A percentile compares a stretch with the other conserved stretches of the same genome.
Evolutionary conservation across 345 rosid genomes (phyloP).

Genomic region (Camelina laxa): DNA sequence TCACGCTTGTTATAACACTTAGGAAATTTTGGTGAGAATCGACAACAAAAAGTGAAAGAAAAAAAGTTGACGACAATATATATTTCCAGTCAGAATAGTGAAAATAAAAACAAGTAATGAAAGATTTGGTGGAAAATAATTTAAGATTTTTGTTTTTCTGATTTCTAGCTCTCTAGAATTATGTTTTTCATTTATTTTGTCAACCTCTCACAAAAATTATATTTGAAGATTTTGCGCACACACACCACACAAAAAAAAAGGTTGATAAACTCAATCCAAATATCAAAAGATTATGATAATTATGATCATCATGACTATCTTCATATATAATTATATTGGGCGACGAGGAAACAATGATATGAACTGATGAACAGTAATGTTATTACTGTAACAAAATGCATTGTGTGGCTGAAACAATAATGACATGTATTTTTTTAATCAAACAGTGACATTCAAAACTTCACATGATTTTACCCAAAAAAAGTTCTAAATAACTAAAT

Average conservation of each 20-base stretch:
- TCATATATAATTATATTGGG: constrained; percentile 23
- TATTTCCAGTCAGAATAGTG: neutral
- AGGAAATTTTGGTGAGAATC: neutral
- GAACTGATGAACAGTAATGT: constrained; percentile 3
- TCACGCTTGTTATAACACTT: constrained; percentile 3
- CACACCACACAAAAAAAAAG: neutral
- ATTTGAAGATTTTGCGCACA: neutral
- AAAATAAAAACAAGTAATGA: constrained; percentile 10
- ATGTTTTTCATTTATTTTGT: neutral
- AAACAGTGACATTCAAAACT: neutral
- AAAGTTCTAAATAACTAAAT: neutral
- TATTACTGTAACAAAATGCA: constrained; percentile 14
- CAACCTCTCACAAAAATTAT: neutral
- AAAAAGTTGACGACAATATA: constrained; percentile 11
- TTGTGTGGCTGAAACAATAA: neutral
- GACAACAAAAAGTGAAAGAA: constrained; percentile 16
- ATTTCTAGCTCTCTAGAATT: neutral
- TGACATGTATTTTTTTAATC: neutral
- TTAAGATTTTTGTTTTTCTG: no score
- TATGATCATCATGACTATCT: constrained; percentile 17
- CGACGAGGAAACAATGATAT: constrained; percentile 5
- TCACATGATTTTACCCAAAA: neutral
- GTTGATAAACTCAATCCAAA: neutral
- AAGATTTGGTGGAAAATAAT: constrained; percentile 31
- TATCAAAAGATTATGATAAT: constrained; percentile 19